Conservation (phyloP, 345 rosid species). For the Garcia nutans region DNA sequence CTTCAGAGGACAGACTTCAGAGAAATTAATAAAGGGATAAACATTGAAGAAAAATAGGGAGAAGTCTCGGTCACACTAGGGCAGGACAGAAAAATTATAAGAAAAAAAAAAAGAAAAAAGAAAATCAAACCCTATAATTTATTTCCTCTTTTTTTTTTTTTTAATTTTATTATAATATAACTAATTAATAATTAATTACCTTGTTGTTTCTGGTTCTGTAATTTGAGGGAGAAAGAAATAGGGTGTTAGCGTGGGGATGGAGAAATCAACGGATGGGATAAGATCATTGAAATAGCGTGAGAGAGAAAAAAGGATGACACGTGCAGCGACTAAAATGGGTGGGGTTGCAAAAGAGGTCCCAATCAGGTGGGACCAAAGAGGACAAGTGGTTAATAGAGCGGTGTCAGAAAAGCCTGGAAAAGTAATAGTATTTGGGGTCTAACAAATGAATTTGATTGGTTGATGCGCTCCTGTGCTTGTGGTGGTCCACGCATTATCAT, state of each 20-base stretch:
- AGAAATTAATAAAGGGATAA: background rate
- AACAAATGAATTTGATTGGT: constrained; percentile 26
- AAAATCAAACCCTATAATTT: constrained; percentile 9
- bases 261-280: constrained; percentile 31
- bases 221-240: background rate
- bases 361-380: constrained; percentile 20
- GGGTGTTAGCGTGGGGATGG: background rate
- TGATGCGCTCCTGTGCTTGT: background rate
- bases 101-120: background rate
- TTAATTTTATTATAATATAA: background rate
- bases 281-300: constrained; percentile 18
- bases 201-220: background rate
- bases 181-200: background rate
- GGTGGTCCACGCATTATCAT: constrained; percentile 21
- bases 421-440: constrained; percentile 15
- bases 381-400: constrained; percentile 16
- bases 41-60: too few relatives aligned
- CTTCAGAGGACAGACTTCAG: background rate
- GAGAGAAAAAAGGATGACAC: constrained; percentile 18
- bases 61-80: too few relatives aligned
- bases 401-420: constrained; percentile 24
- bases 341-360: constrained; percentile 14
- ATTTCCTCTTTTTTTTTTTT: background rate
- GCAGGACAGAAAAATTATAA: background rate
- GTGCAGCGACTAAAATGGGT: constrained; percentile 20